Evolutionary conservation across 2,329 filamentous ascomycete genomes (phyloP), one percentile per base, ranked within the genome.

Genomic region (Calonectria fujianensis): DNA sequence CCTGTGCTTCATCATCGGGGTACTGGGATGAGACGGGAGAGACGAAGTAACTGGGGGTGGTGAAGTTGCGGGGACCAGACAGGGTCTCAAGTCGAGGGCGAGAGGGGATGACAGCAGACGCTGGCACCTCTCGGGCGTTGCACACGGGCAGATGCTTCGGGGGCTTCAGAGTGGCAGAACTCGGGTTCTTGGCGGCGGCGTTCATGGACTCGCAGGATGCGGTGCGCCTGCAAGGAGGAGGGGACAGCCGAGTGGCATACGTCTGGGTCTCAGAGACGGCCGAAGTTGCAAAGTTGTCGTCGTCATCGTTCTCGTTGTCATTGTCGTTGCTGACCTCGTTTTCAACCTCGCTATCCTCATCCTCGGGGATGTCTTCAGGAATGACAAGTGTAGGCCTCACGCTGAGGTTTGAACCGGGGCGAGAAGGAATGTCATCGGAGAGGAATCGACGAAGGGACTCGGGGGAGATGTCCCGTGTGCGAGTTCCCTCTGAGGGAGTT

Each of bases 251-350:
- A 1, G 89, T 90, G 27, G 85, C 81, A 73, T 86, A 88, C 1
- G 85, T 81, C 29, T 86, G 83, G 3, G 74, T 85, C 69, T 91
- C 90, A 0, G 87, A 87, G 9, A 83, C 79, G 4, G 88, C 87
- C 1, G 89, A 88, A 5, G 86, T 88, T n/a, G 90, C 90, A 78
- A 93, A 93, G 83, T 92, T 92, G 76, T 92, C 90, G 77, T 93
- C 91, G 75, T 93, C 90, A 65, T 92, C 90, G 57, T 85, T 85
- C 81, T 92, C 91, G 76, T 92, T 90, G 74, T 92, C 90, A 74
- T 92, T 89, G 69, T 91, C 74, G 24, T 80, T 80, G 70, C 10
- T 48, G 45, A 48, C 45, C 20, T 48, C 45, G 45, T 24, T 20
- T 18, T 48, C 45, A 8, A 41, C 16, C 16, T 69, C 66, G 35